Percentiles rank a stretch among this genome's conserved stretches.
Evolutionary conservation across 371 early-diverging fungal species (phyloP).

Genomic region (Syncephalastrum sp.): DNA sequence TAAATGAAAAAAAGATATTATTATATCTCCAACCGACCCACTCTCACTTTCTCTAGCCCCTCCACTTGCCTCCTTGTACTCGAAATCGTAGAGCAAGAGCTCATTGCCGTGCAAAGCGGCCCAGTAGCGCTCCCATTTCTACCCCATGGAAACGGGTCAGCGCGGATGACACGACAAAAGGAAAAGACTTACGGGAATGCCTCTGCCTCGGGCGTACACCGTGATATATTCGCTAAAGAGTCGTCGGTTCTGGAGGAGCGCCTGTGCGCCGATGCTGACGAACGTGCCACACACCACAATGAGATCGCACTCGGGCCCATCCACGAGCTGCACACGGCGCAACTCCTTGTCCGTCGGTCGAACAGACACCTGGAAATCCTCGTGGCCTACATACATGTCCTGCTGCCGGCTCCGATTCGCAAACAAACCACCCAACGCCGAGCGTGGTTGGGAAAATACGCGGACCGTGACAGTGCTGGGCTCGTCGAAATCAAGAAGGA

Average conservation of each 20-base stretch:
- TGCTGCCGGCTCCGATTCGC: slow-evolving; percentile 4
- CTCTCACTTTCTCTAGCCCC: background rate
- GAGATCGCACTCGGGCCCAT: slow-evolving; percentile 27
- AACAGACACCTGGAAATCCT: slow-evolving; percentile 26
- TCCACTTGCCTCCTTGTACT: slow-evolving; percentile 35
- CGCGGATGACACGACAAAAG: too few species aligned
- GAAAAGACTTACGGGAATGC: slow-evolving; percentile 33
- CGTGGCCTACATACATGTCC: slow-evolving; percentile 26
- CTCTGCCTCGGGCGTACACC: slow-evolving; percentile 37
- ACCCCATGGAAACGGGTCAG: background rate
- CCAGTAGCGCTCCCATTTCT: slow-evolving; percentile 51
- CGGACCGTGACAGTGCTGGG: slow-evolving; percentile 20
- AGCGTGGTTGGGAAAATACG: slow-evolving; percentile 30
- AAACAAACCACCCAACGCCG: slow-evolving; percentile 12
- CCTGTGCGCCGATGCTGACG: slow-evolving; percentile 31
- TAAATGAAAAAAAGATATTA: slow-evolving; percentile 11
- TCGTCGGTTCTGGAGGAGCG: slow-evolving; percentile 25
- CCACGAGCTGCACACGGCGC: slow-evolving; percentile 26
- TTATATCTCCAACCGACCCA: background rate
- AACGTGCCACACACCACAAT: slow-evolving; percentile 36
- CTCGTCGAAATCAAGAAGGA: slow-evolving; percentile 35
- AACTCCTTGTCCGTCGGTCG: slow-evolving; percentile 32
- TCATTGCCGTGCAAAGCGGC: slow-evolving; percentile 31
- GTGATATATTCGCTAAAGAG: slow-evolving; percentile 40
- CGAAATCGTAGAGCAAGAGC: slow-evolving; percentile 46